Base-by-base conservation (phyloP, 148 eudicot genomes). In the Rhododendron ferrugineum region DNA sequence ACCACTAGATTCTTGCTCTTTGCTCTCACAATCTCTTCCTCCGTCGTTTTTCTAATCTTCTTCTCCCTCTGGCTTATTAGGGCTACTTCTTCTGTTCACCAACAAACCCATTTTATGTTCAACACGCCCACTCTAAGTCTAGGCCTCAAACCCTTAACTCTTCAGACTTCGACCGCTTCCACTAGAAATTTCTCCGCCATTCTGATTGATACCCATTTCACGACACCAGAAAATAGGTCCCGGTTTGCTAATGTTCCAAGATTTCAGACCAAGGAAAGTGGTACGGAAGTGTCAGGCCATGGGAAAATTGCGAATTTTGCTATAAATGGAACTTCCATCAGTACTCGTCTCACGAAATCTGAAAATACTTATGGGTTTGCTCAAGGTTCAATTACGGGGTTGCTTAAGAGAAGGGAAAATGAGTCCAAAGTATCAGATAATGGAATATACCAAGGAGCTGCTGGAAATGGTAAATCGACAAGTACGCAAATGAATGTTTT, bases 11-110 rank as follows among this genome's bases (percentile, higher is more conserved):
- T 90, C 85, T 49, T 91, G 87, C 84, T 90, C 11, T 84, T 94
- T 54, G 91, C 93, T 74, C 76, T 93, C 82, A 91, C 95, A 40
- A 82, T 94, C 23, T 88, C 90, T 40, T 90, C 90, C 79, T 92
- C 90, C 58, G 32, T 92, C 3, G 60, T 92, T 34, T 84, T 94
- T 62, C 82, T 94, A 18, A 83, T 89, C 11, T 88, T 92, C 78
- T 87, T 91, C 86, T 93, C 89, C 87, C 84, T 91, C 81, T 93
- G 92, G 92, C 89, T 89, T 37, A 50, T 85, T 84, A 89, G 79
- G 64, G 44, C 89, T 58, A 64, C 88, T 74, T 89, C 94, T 73
- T 84, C 88, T 2, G 54, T 88, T 23, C 87, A 87, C 52, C 90
- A 81, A 83, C 82, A 91, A 78, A 84, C 93, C 74, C 91, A 84